phyloP scores from a whole-genome alignment of 371 early-diverging fungal species.

The Mucor lusitanicus region DNA sequence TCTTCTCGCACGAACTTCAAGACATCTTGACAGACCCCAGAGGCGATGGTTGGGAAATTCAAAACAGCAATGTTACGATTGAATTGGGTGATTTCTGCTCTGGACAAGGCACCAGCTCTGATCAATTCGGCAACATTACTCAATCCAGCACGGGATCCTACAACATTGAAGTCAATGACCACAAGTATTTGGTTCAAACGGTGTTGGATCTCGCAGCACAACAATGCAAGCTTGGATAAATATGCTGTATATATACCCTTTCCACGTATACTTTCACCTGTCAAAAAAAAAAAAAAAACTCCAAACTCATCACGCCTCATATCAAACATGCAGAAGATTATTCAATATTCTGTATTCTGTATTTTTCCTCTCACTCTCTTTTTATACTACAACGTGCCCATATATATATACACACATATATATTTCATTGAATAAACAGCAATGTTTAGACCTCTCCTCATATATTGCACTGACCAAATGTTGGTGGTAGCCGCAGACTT shows the following conservation, averaged over 20 bases:
- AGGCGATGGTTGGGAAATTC: constrained; percentile 46
- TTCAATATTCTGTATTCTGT: too few relatives aligned
- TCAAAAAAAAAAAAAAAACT: too few relatives aligned
- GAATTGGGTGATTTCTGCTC: constrained; percentile 58
- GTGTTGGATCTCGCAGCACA: constrained; percentile 42
- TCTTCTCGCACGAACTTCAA: constrained; percentile 58
- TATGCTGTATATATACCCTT: constrained; percentile 7
- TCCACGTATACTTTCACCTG: neutral
- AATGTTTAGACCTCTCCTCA: too few relatives aligned
- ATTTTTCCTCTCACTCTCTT: too few relatives aligned
- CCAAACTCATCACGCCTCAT: too few relatives aligned
- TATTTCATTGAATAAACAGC: too few relatives aligned
- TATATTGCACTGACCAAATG: too few relatives aligned
- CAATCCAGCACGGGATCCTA: constrained; percentile 34
- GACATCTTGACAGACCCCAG: constrained; percentile 54
- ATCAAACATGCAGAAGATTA: too few relatives aligned
- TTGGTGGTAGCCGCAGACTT: too few relatives aligned
- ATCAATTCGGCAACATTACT: constrained; percentile 39
- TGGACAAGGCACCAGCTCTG: constrained; percentile 22
- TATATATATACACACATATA: too few relatives aligned
- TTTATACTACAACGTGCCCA: too few relatives aligned
- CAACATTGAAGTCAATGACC: constrained; percentile 38
- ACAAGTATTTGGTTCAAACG: constrained; percentile 52
- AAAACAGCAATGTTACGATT: constrained; percentile 11
- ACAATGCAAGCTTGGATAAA: constrained; percentile 23